A percentile compares a stretch with the other conserved stretches of the same genome.
phyloP scores from a whole-genome alignment of 1,284 basidiomycete genomes.

The Veloporphyrellus conicus region DNA sequence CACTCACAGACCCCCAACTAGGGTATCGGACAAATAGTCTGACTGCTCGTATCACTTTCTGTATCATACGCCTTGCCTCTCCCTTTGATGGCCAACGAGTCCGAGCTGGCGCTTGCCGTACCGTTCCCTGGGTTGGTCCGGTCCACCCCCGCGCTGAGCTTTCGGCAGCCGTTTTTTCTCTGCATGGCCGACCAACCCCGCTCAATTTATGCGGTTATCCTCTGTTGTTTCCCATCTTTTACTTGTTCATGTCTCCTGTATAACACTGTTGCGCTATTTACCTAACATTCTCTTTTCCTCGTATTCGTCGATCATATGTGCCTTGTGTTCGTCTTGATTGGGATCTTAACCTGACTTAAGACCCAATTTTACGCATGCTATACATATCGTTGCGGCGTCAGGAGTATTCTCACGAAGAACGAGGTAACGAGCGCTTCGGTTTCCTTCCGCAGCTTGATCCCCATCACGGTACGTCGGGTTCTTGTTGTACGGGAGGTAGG shows the following conservation, averaged over 20 bases:
- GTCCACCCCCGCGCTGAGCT: too few relatives aligned
- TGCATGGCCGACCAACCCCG: too few relatives aligned
- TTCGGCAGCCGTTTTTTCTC: too few relatives aligned
- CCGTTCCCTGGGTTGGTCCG: too few relatives aligned
- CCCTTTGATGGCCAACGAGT: too few relatives aligned
- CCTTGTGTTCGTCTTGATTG: too few relatives aligned
- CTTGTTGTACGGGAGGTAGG: constrained; percentile 8
- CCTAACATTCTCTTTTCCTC: too few relatives aligned
- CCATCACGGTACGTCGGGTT: background rate
- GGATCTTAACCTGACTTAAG: too few relatives aligned
- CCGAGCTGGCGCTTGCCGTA: too few relatives aligned
- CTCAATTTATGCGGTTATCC: too few relatives aligned
- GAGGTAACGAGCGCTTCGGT: background rate
- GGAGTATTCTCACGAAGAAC: constrained; percentile 22
- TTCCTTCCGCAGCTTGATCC: background rate
- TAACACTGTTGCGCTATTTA: background rate
- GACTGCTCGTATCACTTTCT: background rate
- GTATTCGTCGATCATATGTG: background rate
- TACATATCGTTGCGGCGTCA: constrained; percentile 3
- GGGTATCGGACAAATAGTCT: background rate
- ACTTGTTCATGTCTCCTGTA: background rate
- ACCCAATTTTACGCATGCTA: too few relatives aligned
- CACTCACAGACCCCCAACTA: background rate
- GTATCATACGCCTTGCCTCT: background rate
- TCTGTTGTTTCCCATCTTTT: too few relatives aligned